Evolutionary conservation across 768 basidiomycete species (phyloP).

Genomic region (Rhodotorula sphaerocarpa): DNA sequence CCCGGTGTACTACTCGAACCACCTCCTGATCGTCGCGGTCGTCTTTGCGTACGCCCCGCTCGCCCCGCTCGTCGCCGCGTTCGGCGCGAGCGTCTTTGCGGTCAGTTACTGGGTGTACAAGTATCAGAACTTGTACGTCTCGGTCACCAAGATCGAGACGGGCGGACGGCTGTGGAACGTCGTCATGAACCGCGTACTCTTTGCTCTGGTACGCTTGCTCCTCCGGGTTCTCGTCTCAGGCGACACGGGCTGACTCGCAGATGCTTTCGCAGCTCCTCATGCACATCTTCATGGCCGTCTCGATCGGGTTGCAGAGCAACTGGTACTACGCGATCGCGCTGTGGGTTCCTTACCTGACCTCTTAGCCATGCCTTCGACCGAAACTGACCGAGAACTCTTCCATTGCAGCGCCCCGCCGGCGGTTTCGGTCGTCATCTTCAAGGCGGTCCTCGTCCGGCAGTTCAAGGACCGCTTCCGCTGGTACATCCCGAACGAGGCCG

Average conservation of each 20-base stretch:
- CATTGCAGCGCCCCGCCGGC: constrained; percentile 80
- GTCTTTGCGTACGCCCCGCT: constrained; percentile 88
- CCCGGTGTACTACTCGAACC: constrained; percentile 50
- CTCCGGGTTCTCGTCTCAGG: not conserved
- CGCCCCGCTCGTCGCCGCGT: constrained; percentile 78
- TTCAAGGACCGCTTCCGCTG: constrained; percentile 45
- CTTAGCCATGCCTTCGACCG: too few relatives aligned
- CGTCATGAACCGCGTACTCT: constrained; percentile 63
- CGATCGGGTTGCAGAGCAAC: constrained; percentile 11
- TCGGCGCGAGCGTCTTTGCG: constrained; percentile 66
- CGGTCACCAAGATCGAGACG: constrained; percentile 75
- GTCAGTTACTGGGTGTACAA: constrained; percentile 63
- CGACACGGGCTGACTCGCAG: not conserved
- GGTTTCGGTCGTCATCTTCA: constrained; percentile 69
- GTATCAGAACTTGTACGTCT: constrained; percentile 89
- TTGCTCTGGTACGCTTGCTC: constrained; percentile 51
- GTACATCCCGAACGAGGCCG: constrained; percentile 72
- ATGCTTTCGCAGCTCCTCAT: constrained; percentile 25
- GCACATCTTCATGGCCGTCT: constrained; percentile 26
- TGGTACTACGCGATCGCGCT: constrained; percentile 33
- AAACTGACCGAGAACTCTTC: too few relatives aligned
- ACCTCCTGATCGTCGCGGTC: constrained; percentile 46
- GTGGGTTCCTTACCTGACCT: not conserved
- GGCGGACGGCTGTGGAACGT: constrained; percentile 55
- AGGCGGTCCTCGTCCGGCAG: constrained; percentile 65